These are phyloP conservation scores for Fusarium pininemorale DNA, from an alignment of 2,329 filamentous ascomycete genomes.

Conservation along the genomic window DNA sequence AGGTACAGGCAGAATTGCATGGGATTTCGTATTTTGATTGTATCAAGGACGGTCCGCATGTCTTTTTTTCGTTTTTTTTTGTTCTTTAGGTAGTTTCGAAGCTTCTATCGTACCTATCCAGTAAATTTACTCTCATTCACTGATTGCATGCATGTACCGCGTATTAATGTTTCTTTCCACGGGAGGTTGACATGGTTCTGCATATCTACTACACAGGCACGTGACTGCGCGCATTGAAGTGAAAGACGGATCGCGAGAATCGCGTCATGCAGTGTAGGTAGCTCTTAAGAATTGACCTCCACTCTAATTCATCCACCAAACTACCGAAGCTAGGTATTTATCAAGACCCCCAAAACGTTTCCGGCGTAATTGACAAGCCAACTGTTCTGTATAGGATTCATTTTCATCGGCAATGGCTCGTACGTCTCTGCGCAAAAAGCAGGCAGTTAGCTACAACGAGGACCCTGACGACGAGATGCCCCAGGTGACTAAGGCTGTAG, in stretches of 20 bases:
- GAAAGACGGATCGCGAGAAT: constrained; percentile 29
- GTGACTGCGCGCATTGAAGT: constrained; percentile 37
- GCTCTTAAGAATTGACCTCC: not conserved
- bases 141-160: not conserved
- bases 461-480: constrained; percentile 34
- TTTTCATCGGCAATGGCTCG: constrained; percentile 45
- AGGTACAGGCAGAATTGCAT: not conserved
- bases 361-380: not conserved
- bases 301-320: not conserved
- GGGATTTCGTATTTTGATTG: not conserved
- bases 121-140: not conserved
- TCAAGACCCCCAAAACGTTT: too few species aligned
- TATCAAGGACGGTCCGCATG: not conserved
- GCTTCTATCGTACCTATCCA: not conserved
- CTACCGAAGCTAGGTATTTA: not conserved
- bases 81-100: not conserved
- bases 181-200: not conserved
- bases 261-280: constrained; percentile 26
- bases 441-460: constrained; percentile 47
- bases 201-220: constrained; percentile 3
- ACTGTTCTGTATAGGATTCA: not conserved
- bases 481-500: constrained; percentile 21
- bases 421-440: constrained; percentile 47
- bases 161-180: not conserved
- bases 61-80: too few species aligned